Evolutionary conservation across 805 yeast genomes (phyloP), one percentile per base, ranked within the genome.

Genomic region (Suhomyces xylopsoci): DNA sequence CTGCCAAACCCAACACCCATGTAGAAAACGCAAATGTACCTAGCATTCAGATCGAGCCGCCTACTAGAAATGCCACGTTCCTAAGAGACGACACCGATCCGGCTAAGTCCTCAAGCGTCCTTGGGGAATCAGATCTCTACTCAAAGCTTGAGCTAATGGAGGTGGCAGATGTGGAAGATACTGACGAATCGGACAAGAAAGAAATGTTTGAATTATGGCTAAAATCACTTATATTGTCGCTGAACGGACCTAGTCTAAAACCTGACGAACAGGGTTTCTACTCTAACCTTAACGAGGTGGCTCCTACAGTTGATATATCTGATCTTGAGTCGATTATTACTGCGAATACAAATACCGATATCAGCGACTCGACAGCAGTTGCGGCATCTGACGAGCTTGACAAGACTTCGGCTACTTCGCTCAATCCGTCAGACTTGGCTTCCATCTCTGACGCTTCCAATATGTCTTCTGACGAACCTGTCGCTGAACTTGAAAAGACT

Each of bases 201-300:
- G 28, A 20, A n/a, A 45, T 58, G 2, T 62, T 68, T 32, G 56
- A 62, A 3, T 50, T 51, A 5, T 71, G 77, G 77, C 42, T 55
- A 5, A 54, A 57, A 6, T 64, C 75, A 2, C 62, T 74, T 43
- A 48, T 71, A 5, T 55, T 60, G 45, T 60, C 68, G 3, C 65
- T 58, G 2, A 52, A 58, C 17, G 65, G 60, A 14, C 22, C 55
- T 2, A 48, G 44, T 10, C 54, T 54, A 10, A 55, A 40, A 5
- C 70, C 73, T 0, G 63, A 73, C 53, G 76, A 73, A 8, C 79
- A 74, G 56, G 79, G 78, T 1, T 73, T 75, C 42, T 75, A 75
- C 45, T 55, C 65, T 5, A 71, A 66, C 41, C 50, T 55, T 38
- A 58, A 60, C 14, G 65, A 55, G 2, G 57, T 52, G 1, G 49